Conservation (phyloP, 768 basidiomycete genomes). For the Suillus discolor region DNA sequence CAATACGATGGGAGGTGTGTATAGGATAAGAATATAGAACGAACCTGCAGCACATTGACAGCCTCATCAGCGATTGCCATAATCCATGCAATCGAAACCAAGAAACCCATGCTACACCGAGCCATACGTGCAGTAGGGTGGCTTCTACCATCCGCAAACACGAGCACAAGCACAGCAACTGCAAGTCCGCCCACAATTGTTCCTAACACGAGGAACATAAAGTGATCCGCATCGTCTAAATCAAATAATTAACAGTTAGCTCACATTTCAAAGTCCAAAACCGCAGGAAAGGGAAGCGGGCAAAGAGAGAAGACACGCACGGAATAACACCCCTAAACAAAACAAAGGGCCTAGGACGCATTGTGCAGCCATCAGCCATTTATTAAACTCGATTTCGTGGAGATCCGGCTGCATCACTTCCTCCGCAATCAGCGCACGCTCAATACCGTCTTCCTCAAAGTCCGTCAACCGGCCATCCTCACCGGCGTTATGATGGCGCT, state of each 20-base stretch:
- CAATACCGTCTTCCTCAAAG: slow-evolving; percentile 77
- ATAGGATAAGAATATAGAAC: slow-evolving; percentile 16
- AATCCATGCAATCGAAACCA: slow-evolving; percentile 93
- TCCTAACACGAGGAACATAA: slow-evolving; percentile 55
- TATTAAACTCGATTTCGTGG: slow-evolving; percentile 67
- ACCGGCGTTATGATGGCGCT: slow-evolving; percentile 21
- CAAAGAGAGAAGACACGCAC: slow-evolving; percentile 46
- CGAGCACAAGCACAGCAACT: slow-evolving; percentile 54
- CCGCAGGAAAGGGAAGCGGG: slow-evolving; percentile 2
- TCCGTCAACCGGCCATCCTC: slow-evolving; percentile 55
- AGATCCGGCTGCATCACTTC: slow-evolving; percentile 72
- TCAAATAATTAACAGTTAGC: neutral
- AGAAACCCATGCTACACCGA: slow-evolving; percentile 89
- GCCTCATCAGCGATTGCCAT: slow-evolving; percentile 98
- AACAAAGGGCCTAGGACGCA: slow-evolving; percentile 84
- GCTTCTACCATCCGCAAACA: slow-evolving; percentile 62
- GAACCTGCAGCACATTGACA: slow-evolving; percentile 84
- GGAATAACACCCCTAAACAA: slow-evolving; percentile 72
- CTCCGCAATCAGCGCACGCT: slow-evolving; percentile 70
- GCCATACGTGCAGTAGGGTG: slow-evolving; percentile 61
- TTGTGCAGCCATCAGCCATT: slow-evolving; percentile 85
- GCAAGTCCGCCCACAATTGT: slow-evolving; percentile 56
- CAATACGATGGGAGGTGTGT: slow-evolving; percentile 3
- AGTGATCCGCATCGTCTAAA: slow-evolving; percentile 48
- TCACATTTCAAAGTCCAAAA: neutral